A percentile compares a stretch with the other conserved stretches of the same genome.
These are phyloP conservation scores for Podospora bellae-mahoneyi DNA, from an alignment of 495 filamentous ascomycete genomes.

Conservation along the genomic window DNA sequence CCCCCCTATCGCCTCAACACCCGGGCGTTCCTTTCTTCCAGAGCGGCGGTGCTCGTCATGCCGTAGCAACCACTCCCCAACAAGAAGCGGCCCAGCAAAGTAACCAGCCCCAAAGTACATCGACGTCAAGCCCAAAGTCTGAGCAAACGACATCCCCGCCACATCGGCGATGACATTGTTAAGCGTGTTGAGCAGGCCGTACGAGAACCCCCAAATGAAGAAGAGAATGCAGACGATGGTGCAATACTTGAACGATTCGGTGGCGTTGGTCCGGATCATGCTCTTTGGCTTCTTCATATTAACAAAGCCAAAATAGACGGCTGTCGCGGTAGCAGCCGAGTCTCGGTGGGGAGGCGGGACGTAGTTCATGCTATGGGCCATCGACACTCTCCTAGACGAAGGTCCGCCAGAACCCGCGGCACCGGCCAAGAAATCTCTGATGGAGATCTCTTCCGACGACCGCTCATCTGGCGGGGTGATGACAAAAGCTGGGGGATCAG, in stretches of 20 bases:
- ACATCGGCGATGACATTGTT: slow-evolving; percentile 26
- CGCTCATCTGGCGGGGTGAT: slow-evolving; percentile 2
- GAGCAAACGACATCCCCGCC: slow-evolving; percentile 33
- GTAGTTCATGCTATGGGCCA: background rate
- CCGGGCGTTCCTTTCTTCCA: slow-evolving; percentile 5
- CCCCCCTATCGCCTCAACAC: slow-evolving; percentile 37
- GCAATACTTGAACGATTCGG: slow-evolving; percentile 50
- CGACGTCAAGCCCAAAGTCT: slow-evolving; percentile 33
- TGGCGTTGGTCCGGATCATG: slow-evolving; percentile 58
- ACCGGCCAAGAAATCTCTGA: slow-evolving; percentile 10
- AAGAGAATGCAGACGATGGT: slow-evolving; percentile 69
- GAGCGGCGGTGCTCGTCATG: slow-evolving; percentile 49
- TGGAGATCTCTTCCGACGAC: slow-evolving; percentile 11
- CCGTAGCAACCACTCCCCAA: slow-evolving; percentile 62
- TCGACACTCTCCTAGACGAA: background rate
- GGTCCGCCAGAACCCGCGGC: background rate
- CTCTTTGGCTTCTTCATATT: slow-evolving; percentile 74
- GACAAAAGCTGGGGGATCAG: slow-evolving; percentile 1
- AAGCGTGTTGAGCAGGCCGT: slow-evolving; percentile 62
- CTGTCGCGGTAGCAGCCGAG: background rate
- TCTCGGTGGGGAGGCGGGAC: background rate
- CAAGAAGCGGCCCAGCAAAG: slow-evolving; percentile 61
- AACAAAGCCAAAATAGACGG: slow-evolving; percentile 74
- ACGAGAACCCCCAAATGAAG: slow-evolving; percentile 83
- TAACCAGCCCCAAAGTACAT: slow-evolving; percentile 54